A percentile compares a stretch with the other conserved stretches of the same genome.
Conservation (phyloP, 805 yeast genomes). For the Groenewaldozyma tartarivorans region DNA sequence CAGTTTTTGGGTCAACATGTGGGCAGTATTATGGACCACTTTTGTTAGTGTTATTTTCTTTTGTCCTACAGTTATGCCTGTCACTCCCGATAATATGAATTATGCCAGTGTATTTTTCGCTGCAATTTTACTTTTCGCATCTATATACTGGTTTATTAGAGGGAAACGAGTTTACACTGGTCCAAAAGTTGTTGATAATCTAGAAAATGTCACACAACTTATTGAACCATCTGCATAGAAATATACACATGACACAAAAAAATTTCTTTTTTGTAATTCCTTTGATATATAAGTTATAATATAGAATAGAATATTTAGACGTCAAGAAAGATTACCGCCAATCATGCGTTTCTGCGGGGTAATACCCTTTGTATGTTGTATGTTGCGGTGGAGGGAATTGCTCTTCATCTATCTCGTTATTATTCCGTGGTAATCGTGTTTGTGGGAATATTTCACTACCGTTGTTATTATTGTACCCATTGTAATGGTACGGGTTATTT, state of each 20-base stretch:
- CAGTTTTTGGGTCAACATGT: conserved; percentile 13
- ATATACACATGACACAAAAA: too few species aligned
- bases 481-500: conserved; percentile 1
- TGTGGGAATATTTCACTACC: conserved; percentile 9
- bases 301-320: too few species aligned
- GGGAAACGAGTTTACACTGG: conserved; percentile 17
- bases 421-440: conserved; percentile 10
- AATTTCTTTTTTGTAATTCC: too few species aligned
- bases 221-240: too few species aligned
- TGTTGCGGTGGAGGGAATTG: conserved; percentile 9
- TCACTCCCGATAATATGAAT: conserved; percentile 38
- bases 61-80: conserved; percentile 29
- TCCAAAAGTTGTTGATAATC: conserved; percentile 5
- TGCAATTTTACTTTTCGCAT: conserved; percentile 37
- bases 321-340: background rate
- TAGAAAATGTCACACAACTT: background rate
- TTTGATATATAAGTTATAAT: too few species aligned
- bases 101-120: conserved; percentile 60
- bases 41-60: conserved; percentile 17
- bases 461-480: background rate
- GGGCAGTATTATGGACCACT: conserved; percentile 17
- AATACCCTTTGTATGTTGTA: conserved; percentile 14
- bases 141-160: conserved; percentile 44
- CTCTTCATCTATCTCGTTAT: background rate
- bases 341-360: conserved; percentile 11